Evolutionary conservation across 1,284 basidiomycete species (phyloP).

Genomic region (Caloboletus firmus): DNA sequence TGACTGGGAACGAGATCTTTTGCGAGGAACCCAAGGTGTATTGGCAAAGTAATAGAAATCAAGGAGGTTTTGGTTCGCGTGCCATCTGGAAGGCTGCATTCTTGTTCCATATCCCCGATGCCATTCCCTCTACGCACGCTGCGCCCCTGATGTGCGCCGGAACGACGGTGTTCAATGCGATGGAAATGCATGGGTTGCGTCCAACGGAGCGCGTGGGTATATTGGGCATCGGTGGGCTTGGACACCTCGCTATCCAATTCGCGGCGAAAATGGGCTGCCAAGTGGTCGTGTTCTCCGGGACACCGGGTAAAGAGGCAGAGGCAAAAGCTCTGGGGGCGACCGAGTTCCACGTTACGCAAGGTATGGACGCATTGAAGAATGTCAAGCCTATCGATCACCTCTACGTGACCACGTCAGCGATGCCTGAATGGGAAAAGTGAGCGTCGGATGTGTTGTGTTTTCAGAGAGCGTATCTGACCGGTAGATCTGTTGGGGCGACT

Average conservation of each 20-base stretch:
- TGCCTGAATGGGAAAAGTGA: conserved; percentile 10
- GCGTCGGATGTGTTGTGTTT: background rate
- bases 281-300: conserved; percentile 34
- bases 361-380: background rate
- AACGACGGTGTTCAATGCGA: conserved; percentile 23
- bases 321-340: conserved; percentile 45
- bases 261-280: conserved; percentile 41
- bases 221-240: background rate
- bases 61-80: conserved; percentile 29
- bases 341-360: conserved; percentile 31
- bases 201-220: background rate
- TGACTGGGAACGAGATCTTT: conserved; percentile 20
- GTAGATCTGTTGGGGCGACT: no score
- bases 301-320: conserved; percentile 41
- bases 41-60: conserved; percentile 18
- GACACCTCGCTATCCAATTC: background rate
- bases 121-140: conserved; percentile 25
- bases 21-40: conserved; percentile 15
- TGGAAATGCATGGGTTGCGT: conserved; percentile 10
- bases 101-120: conserved; percentile 28
- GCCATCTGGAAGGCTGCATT: conserved; percentile 29
- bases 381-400: background rate
- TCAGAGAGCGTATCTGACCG: no score
- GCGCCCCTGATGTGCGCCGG: conserved; percentile 12
- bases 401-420: background rate